A percentile compares a stretch with the other conserved stretches of the same genome.
phyloP scores from a whole-genome alignment of 345 rosid genomes.

The Brassica juncea region DNA sequence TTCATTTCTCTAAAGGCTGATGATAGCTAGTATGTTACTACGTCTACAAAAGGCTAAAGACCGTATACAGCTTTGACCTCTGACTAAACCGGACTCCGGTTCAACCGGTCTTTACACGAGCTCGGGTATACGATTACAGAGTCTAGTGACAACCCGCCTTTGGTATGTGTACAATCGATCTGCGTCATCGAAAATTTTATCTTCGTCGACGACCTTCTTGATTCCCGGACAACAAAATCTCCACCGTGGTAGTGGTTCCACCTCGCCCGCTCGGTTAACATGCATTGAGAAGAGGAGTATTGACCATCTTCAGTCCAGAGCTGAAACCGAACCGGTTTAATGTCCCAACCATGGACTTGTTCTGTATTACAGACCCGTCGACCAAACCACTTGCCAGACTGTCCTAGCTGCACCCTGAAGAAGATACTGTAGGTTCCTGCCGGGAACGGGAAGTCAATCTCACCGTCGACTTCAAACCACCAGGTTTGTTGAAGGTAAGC shows the following conservation, averaged over 20 bases:
- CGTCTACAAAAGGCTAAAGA: constrained; percentile 30
- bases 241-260: constrained; percentile 87
- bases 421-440: constrained; percentile 73
- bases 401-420: constrained; percentile 84
- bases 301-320: constrained; percentile 91
- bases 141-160: constrained; percentile 92
- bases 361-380: constrained; percentile 68
- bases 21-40: background rate
- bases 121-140: constrained; percentile 72
- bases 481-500: constrained; percentile 97
- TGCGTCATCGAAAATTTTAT: constrained; percentile 87
- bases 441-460: constrained; percentile 87
- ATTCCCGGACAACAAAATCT: constrained; percentile 59
- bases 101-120: constrained; percentile 45
- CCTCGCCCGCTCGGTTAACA: constrained; percentile 61
- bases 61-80: constrained; percentile 31
- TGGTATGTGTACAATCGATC: constrained; percentile 99
- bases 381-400: constrained; percentile 60
- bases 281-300: constrained; percentile 63
- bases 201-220: constrained; percentile 43
- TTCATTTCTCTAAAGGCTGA: no score
- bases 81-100: constrained; percentile 18
- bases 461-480: constrained; percentile 98
- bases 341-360: constrained; percentile 92
- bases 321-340: constrained; percentile 85